A percentile compares a stretch with the other conserved stretches of the same genome.
Evolutionary conservation across 2,329 filamentous ascomycete species (phyloP).

Genomic region (Fusarium palustre): DNA sequence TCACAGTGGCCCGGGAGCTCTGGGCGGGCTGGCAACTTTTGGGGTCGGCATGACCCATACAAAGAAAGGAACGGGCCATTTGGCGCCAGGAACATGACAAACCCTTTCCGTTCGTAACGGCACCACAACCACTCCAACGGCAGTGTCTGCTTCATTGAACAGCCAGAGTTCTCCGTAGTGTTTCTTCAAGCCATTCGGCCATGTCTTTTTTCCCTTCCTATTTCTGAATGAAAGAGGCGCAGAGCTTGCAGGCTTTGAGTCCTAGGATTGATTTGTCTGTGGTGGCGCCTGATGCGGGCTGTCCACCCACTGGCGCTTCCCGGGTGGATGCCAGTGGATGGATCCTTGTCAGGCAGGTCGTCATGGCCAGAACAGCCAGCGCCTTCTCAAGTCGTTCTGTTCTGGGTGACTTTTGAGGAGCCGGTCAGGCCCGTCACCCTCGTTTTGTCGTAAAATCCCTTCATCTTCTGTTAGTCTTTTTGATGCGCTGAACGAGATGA

Average conservation of each 20-base stretch:
- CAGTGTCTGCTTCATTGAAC: background rate
- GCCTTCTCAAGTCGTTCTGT: conserved; percentile 44
- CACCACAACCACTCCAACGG: conserved; percentile 9
- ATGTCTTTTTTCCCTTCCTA: conserved; percentile 29
- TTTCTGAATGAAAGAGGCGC: conserved; percentile 36
- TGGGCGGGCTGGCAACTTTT: conserved; percentile 18
- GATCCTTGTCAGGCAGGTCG: conserved; percentile 47
- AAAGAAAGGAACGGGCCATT: conserved; percentile 26
- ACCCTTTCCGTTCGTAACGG: conserved; percentile 10
- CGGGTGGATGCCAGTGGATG: conserved; percentile 46
- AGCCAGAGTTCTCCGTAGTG: background rate
- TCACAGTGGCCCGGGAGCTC: conserved; percentile 4
- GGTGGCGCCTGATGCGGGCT: conserved; percentile 49
- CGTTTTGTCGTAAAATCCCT: conserved; percentile 21
- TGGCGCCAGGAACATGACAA: conserved; percentile 28
- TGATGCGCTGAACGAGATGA: conserved; percentile 3
- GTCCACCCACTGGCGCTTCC: conserved; percentile 49
- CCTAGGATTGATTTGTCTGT: conserved; percentile 43
- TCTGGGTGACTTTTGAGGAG: conserved; percentile 36
- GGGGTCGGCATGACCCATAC: conserved; percentile 36
- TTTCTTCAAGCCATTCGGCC: conserved; percentile 17
- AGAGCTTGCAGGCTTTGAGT: conserved; percentile 46
- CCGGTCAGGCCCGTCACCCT: conserved; percentile 37
- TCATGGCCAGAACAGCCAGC: conserved; percentile 48
- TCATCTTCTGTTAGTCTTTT: conserved; percentile 13